Evolutionary conservation across 2,329 filamentous ascomycete genomes (phyloP), one percentile per base, ranked within the genome.

Genomic region (Phialemonium atrogriseum): DNA sequence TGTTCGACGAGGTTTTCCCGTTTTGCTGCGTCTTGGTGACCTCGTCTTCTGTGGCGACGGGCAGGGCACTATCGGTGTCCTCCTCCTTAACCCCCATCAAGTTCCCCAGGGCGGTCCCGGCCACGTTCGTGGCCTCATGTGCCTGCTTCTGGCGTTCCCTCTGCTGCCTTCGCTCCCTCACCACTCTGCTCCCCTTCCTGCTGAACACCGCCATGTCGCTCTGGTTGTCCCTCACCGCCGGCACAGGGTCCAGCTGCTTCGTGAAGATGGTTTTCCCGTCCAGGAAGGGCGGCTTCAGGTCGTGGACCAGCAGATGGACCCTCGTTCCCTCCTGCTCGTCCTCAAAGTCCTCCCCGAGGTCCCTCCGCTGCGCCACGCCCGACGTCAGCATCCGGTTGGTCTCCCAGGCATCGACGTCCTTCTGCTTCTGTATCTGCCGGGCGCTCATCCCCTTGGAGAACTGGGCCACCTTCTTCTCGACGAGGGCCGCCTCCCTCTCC

Each of bases 181-280:
- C 91, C 2, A 95, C 87, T 46, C 78, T 83, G 52, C 89, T 96
- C 1, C 91, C 91, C 54, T 95, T 95, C 25, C 89, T 75, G 60
- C 87, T 94, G 48, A 96, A 96, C 2, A 98, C 88, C 1, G 91
- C 91, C 91, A 98, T 94, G 51, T 98, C 91, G 52, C 93, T 98
- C 58, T 96, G 89, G 16, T 84, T 80, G 54, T 98, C 91, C 32
- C 83, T 75, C 10, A 98, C 84, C 1, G 91, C 93, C 1, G 89
- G 86, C 1, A 98, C 84, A 0, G 91, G 93, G 37, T 98, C 91
- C 14, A 96, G 57, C 56, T 98, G 93, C 57, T 95, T 96, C 4
- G 91, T 98, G 54, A 98, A 98, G 35, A 98, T 83, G 13, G 82
- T 96, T 46, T 87, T 79, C 15, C 91, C 91, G 59, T 98, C 89